Evolutionary conservation across 2,329 filamentous ascomycete genomes (phyloP).

Genomic region (Geoglossum cookeanum): DNA sequence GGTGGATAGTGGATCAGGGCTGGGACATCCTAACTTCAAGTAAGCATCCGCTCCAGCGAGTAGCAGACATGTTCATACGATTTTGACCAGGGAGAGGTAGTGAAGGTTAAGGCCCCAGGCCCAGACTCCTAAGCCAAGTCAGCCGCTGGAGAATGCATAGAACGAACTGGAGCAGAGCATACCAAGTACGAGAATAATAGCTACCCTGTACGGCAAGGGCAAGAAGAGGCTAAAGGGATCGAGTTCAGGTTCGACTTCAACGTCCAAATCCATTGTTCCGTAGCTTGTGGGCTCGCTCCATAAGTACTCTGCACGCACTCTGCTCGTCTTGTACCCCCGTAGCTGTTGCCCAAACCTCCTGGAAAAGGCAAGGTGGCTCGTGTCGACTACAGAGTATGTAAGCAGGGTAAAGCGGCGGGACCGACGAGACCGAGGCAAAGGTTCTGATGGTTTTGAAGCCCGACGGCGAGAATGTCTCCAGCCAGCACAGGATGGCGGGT

Average conservation of each 20-base stretch:
- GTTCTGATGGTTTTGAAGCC: neutral
- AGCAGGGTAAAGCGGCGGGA: neutral
- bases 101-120: slow-evolving; percentile 88
- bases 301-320: neutral
- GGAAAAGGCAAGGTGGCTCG: too few species aligned
- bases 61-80: slow-evolving; percentile 30
- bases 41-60: slow-evolving; percentile 9
- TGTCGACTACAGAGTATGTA: neutral
- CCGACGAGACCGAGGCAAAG: neutral
- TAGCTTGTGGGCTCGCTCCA: neutral
- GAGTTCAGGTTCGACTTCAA: slow-evolving; percentile 45
- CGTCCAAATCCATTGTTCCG: slow-evolving; percentile 48
- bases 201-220: slow-evolving; percentile 76
- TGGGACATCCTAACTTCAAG: slow-evolving; percentile 46
- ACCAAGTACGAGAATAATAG: slow-evolving; percentile 73
- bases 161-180: slow-evolving; percentile 14
- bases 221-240: slow-evolving; percentile 77
- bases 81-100: slow-evolving; percentile 58
- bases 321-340: too few species aligned
- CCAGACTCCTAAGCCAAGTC: slow-evolving; percentile 52
- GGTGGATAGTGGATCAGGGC: slow-evolving; percentile 70
- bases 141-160: slow-evolving; percentile 5
- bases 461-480: neutral
- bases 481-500: neutral
- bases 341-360: too few species aligned